Conservation (phyloP, 768 basidiomycete species). For the Hygrophorus pudorinus region DNA sequence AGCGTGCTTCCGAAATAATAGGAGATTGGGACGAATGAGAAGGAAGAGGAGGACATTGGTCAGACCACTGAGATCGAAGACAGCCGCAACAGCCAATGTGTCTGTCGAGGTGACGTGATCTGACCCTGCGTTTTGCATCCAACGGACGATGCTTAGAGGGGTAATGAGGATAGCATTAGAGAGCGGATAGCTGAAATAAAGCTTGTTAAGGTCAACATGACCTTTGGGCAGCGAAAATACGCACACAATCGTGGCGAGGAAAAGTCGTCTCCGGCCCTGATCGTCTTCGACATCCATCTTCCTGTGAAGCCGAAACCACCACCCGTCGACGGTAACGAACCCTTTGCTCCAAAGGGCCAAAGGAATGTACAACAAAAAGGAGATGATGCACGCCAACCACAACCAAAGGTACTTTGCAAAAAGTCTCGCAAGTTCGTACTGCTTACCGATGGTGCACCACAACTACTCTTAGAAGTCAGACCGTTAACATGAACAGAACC, state of each 20-base stretch:
- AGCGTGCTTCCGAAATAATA: background rate
- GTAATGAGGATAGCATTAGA: constrained; percentile 5
- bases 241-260: background rate
- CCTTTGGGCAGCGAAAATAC: no score
- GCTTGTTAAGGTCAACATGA: background rate
- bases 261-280: background rate
- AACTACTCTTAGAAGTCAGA: no score
- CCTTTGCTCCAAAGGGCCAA: constrained; percentile 3
- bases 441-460: background rate
- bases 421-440: background rate
- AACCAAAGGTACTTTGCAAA: background rate
- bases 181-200: constrained; percentile 4
- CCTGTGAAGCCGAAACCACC: constrained; percentile 2
- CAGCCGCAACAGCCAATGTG: constrained; percentile 1
- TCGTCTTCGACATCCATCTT: background rate
- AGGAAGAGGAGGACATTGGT: constrained; percentile 3
- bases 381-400: background rate
- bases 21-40: background rate
- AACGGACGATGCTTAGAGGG: constrained; percentile 7
- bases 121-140: constrained; percentile 1
- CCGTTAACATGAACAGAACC: background rate
- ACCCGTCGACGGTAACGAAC: constrained; percentile 2
- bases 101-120: background rate
- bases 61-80: constrained; percentile 5
- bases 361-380: constrained; percentile 4